These are phyloP conservation scores for Trichopus zeylanicus DNA, from an alignment of 116 monocot genomes.

Conservation along the genomic window DNA sequence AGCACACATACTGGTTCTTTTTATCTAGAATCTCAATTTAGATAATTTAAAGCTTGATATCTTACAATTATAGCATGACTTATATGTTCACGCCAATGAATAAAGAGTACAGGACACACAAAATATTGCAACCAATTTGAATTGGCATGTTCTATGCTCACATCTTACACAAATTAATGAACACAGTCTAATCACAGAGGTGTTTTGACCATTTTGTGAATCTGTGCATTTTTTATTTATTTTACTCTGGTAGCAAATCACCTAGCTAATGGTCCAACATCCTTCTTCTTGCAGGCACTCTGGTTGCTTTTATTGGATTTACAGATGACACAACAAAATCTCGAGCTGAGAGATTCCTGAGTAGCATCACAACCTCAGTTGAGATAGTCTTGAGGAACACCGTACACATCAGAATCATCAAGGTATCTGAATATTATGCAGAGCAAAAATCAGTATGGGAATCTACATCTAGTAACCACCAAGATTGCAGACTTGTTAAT, in stretches of 20 bases:
- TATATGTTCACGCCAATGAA: too few relatives aligned
- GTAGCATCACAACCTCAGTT: slow-evolving; percentile 76
- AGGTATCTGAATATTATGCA: slow-evolving; percentile 21
- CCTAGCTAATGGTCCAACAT: neutral
- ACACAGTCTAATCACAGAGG: too few relatives aligned
- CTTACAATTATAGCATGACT: too few relatives aligned
- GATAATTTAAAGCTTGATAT: too few relatives aligned
- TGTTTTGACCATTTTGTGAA: too few relatives aligned
- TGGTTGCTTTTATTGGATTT: slow-evolving; percentile 70
- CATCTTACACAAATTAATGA: too few relatives aligned
- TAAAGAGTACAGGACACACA: too few relatives aligned
- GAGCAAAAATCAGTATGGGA: neutral
- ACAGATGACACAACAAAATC: slow-evolving; percentile 36
- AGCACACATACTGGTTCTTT: too few relatives aligned
- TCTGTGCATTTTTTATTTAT: neutral
- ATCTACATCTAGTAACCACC: neutral
- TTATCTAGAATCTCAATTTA: too few relatives aligned
- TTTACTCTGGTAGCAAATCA: neutral
- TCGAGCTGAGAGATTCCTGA: slow-evolving; percentile 67
- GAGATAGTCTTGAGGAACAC: slow-evolving; percentile 49
- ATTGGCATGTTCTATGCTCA: too few relatives aligned
- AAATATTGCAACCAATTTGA: too few relatives aligned
- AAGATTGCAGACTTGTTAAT: too few relatives aligned
- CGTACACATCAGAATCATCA: slow-evolving; percentile 63
- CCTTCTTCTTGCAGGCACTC: slow-evolving; percentile 28